Conservation (phyloP, 306 rosid genomes). For the Prosopis cineraria region DNA sequence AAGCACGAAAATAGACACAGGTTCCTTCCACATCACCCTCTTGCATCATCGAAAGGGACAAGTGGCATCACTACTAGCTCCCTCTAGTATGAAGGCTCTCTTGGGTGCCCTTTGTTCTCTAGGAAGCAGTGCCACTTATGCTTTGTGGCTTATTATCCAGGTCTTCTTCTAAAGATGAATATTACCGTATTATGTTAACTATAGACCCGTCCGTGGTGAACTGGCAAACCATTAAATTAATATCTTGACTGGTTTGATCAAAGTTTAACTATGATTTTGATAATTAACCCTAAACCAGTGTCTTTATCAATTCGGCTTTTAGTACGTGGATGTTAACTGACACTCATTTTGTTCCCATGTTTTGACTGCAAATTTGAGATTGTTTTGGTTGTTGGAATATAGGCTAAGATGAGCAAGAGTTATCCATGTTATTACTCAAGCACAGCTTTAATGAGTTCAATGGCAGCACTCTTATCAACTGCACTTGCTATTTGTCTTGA, state of each 20-base stretch:
- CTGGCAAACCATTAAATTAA: too few relatives aligned
- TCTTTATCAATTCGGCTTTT: too few relatives aligned
- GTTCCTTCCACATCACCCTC: conserved; percentile 38
- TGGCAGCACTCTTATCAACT: conserved; percentile 16
- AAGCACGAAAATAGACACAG: conserved; percentile 36
- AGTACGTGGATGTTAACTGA: too few relatives aligned
- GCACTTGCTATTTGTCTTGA: conserved; percentile 28
- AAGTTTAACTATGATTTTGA: too few relatives aligned
- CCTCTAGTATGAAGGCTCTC: background rate
- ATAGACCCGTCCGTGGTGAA: too few relatives aligned
- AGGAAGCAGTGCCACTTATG: conserved; percentile 27
- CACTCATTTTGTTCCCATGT: too few relatives aligned
- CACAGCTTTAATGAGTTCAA: conserved; percentile 40
- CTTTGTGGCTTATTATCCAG: conserved; percentile 55
- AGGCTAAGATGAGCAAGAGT: conserved; percentile 38
- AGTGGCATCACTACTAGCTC: background rate
- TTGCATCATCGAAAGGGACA: background rate
- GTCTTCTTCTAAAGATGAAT: background rate
- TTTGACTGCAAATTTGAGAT: too few relatives aligned
- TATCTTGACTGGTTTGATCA: too few relatives aligned
- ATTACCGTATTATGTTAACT: too few relatives aligned
- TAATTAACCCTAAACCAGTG: too few relatives aligned
- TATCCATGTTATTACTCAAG: conserved; percentile 42
- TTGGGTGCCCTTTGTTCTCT: conserved; percentile 31
- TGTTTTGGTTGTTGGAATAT: too few relatives aligned